phyloP scores from a whole-genome alignment of 768 basidiomycete species.

The Plicaturopsis crispa region DNA sequence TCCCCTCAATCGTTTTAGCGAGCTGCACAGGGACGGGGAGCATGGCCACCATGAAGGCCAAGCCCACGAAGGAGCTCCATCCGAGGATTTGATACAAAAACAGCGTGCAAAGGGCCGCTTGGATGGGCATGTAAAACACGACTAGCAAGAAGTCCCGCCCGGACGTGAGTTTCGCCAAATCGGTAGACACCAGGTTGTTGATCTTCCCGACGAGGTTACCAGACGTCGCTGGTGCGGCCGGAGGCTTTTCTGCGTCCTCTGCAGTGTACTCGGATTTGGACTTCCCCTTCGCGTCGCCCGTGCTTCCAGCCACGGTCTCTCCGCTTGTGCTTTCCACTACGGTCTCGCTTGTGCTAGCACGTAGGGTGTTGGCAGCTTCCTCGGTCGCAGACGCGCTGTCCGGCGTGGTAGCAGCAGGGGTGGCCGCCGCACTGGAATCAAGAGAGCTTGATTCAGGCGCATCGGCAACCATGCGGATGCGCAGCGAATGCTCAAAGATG shows the following conservation, averaged over 20 bases:
- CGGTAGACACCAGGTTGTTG: slow-evolving; percentile 69
- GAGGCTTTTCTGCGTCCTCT: no score
- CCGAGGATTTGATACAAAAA: slow-evolving; percentile 24
- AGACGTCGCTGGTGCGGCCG: no score
- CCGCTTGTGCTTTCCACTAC: no score
- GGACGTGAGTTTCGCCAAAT: slow-evolving; percentile 25
- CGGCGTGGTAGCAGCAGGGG: no score
- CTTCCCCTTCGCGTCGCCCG: no score
- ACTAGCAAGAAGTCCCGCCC: slow-evolving; percentile 11
- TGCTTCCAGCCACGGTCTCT: no score
- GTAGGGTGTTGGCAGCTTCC: no score
- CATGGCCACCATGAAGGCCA: slow-evolving; percentile 30
- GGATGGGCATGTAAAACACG: slow-evolving; percentile 16
- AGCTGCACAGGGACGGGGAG: slow-evolving; percentile 35
- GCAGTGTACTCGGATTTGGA: no score
- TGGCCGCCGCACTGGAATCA: no score
- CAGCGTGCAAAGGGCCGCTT: slow-evolving; percentile 12
- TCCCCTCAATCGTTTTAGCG: slow-evolving; percentile 22
- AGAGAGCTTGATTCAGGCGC: no score
- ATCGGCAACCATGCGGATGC: slow-evolving; percentile 59
- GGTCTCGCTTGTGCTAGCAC: no score
- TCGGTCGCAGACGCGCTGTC: no score
- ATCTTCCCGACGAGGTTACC: slow-evolving; percentile 63
- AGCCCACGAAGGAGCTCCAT: slow-evolving; percentile 35
- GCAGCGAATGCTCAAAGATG: slow-evolving; percentile 49